Conservation (phyloP, 306 rosid species). For the Cucumis cinereus region DNA sequence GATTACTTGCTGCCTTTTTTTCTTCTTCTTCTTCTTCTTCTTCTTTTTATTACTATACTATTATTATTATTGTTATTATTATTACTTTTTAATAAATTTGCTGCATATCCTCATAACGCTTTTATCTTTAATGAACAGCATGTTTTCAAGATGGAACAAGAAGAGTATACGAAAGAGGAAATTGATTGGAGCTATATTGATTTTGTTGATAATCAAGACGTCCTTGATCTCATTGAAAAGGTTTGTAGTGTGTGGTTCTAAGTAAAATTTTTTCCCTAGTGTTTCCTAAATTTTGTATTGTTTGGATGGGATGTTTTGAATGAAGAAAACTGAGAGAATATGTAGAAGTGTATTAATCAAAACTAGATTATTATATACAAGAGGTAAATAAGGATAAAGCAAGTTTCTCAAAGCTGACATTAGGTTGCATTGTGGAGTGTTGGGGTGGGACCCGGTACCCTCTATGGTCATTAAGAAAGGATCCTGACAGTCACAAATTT, state of each 20-base stretch:
- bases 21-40: conserved; percentile 9
- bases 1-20: neutral
- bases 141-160: conserved; percentile 99
- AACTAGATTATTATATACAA: neutral
- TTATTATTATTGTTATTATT: neutral
- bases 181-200: conserved; percentile 99
- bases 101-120: neutral
- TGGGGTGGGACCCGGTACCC: neutral
- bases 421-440: neutral
- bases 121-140: conserved; percentile 50
- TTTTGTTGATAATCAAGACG: conserved; percentile 92
- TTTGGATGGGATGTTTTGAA: neutral
- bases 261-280: neutral
- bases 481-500: neutral
- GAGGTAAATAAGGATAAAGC: neutral
- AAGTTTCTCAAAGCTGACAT: neutral
- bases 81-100: neutral
- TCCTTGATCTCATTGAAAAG: conserved; percentile 97
- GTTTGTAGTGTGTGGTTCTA: conserved; percentile 28
- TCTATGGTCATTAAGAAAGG: neutral
- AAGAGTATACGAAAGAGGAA: conserved; percentile 96
- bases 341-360: neutral
- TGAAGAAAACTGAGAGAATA: neutral
- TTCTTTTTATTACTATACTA: neutral
- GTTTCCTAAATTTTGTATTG: conserved; percentile 11